These are phyloP conservation scores for Penicillium palitans DNA, from an alignment of 2,329 filamentous ascomycete species.

Conservation along the genomic window DNA sequence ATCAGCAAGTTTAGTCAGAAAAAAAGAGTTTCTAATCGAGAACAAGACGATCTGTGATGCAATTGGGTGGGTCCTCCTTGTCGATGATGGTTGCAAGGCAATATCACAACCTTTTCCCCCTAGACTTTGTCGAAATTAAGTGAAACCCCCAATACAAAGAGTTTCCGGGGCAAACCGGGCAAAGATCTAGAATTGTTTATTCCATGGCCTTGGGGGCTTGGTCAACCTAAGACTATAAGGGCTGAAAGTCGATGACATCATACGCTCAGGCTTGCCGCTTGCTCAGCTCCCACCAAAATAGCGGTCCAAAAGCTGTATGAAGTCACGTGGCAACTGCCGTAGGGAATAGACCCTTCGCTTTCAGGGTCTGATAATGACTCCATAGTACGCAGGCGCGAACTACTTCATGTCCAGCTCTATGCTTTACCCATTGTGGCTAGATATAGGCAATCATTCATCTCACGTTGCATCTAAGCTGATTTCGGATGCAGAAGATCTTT, in stretches of 20 bases:
- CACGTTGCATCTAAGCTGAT: background rate
- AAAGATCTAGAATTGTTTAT: background rate
- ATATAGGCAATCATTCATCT: background rate
- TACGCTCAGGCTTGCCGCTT: background rate
- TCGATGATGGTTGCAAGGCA: background rate
- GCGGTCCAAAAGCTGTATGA: background rate
- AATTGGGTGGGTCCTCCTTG: constrained; percentile 3
- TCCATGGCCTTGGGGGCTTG: background rate
- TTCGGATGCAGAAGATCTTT: background rate
- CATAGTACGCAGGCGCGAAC: background rate
- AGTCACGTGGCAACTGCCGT: background rate
- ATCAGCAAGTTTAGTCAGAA: background rate
- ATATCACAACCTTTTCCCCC: background rate
- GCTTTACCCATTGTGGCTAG: background rate
- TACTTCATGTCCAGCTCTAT: background rate
- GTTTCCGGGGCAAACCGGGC: background rate
- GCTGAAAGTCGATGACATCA: constrained; percentile 2
- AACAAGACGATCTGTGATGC: constrained; percentile 4
- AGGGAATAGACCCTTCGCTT: background rate
- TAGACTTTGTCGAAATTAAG: background rate
- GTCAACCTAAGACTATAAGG: background rate
- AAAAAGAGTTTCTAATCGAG: background rate
- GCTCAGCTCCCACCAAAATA: background rate
- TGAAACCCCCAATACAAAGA: background rate
- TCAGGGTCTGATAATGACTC: no score